Base-by-base conservation (phyloP, 495 filamentous ascomycete species). In the Astrocystis sublimbata region DNA sequence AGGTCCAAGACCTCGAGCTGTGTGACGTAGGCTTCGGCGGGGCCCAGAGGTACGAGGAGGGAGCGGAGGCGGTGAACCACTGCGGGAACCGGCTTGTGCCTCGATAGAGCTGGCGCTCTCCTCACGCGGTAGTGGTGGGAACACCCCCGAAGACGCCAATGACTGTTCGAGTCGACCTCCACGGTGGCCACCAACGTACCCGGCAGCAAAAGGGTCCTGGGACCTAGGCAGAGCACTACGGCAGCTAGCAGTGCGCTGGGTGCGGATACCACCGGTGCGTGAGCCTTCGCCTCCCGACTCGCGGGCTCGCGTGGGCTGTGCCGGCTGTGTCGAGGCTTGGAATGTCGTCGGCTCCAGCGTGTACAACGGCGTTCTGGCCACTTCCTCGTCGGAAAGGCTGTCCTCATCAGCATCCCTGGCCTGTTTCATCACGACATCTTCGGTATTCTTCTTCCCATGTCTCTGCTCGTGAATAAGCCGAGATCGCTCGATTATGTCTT, bases 81-180 rank as follows among this genome's bases (percentile, higher is more conserved):
- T 33, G 12, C 30, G 55, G n/a, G 55, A 58, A 17, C 41, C 42
- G 31, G 46, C 55, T 13, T 47, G 55, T 21, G 55, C 55, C 15
- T 8, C 15, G 26, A 49, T 35, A 1, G 43, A 59, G 3, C 13
- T 15, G 21, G 21, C 13, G 23, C 40, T 58, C n/a, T n/a, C n/a
- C n/a, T n/a, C n/a, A n/a, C n/a, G n/a, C n/a, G 17, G 55, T 42
- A 9, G 55, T 31, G 3, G 9, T 8, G 42, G 55, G 1, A 58
- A 31, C 19, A 23, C 56, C 45, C 50, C 43, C 7, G 43, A 50
- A 15, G 43, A 50, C 1, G 45, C 31, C 7, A 28, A 59, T 0
- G 56, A 19, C 0, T 42, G 33, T 9, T 49, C 56, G 1, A 4
- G 7, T n/a, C 42, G 30, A 13, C 4, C n/a, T 0, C 6, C 15